Evolutionary conservation across 441 rosid species (phyloP), one percentile per base, ranked within the genome.

Genomic region (Pelargonium australe): DNA sequence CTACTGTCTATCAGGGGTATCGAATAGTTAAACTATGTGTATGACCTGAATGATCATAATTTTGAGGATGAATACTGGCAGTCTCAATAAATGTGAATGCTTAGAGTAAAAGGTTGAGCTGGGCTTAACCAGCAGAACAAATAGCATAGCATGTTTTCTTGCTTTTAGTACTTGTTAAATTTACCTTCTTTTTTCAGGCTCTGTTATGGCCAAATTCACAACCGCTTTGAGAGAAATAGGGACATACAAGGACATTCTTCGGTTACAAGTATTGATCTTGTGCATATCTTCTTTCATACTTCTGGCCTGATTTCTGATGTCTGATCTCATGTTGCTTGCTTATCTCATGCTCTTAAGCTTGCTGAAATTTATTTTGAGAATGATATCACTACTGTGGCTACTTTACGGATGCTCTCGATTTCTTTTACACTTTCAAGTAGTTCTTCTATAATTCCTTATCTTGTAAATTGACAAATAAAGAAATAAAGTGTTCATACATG

Each of bases 201-300:
- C 53, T 41, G 68, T 70, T 25, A 45, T 70, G 68, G 47, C 61
- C 65, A 70, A 49, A 34, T 64, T 63, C 14, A 49, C 68, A 20
- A 14, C 14, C 28, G 63, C 62, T 43, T 51, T 70, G 55, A 70
- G 67, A 64, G 73, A 63, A 64, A 64, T 70, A 7, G 73, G 73
- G 62, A 44, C 41, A 47, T 70, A 63, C 43, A 70, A 70, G 68
- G 67, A 70, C 7, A 60, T 64, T 43, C 68, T 70, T 64, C 53
- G 65, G 14, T 47, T 66, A 14, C 73, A 64, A 58, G 73, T 70
- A 63, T 23, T 19, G 41, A 62, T 47, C 14, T 31, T 43, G 31
- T 68, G 64, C 61, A 28, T 23, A 20, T 61, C 40, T 23, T 20
- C 23, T 61, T 20, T 61, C 20, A 53, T 16, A 20, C 28, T 31